Percentiles rank a stretch among this genome's conserved stretches.
These are phyloP conservation scores for Prunus fruticosa DNA, from an alignment of 306 rosid genomes.

Conservation along the genomic window DNA sequence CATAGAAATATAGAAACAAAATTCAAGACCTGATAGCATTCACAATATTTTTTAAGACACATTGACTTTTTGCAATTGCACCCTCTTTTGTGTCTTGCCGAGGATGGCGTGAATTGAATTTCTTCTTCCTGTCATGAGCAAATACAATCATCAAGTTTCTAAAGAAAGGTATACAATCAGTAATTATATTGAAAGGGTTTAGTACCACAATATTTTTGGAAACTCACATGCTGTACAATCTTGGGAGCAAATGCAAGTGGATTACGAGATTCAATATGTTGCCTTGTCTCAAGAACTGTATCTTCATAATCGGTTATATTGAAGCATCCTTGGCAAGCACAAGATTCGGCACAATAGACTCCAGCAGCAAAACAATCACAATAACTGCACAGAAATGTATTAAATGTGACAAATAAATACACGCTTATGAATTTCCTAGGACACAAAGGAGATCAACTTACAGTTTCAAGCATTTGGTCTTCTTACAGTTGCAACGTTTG, in stretches of 20 bases:
- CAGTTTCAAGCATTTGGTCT: constrained; percentile 77
- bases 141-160: constrained; percentile 18
- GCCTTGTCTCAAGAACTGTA: constrained; percentile 38
- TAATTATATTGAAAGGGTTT: constrained; percentile 3
- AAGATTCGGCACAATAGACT: constrained; percentile 40
- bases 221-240: constrained; percentile 35
- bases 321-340: constrained; percentile 67
- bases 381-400: constrained; percentile 43
- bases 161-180: background rate
- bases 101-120: constrained; percentile 47
- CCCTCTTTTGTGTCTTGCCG: constrained; percentile 70
- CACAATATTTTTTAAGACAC: constrained; percentile 78
- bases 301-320: constrained; percentile 48
- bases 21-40: constrained; percentile 68
- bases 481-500: constrained; percentile 69
- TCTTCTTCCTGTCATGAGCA: constrained; percentile 42
- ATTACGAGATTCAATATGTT: constrained; percentile 53
- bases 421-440: background rate
- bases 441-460: constrained; percentile 35
- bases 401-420: constrained; percentile 1
- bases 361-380: constrained; percentile 77
- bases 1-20: background rate
- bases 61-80: constrained; percentile 74
- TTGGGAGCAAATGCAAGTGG: constrained; percentile 71
- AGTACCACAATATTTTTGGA: constrained; percentile 39